Evolutionary conservation across 768 basidiomycete genomes (phyloP).

Genomic region (Leccinum subgranulosum): DNA sequence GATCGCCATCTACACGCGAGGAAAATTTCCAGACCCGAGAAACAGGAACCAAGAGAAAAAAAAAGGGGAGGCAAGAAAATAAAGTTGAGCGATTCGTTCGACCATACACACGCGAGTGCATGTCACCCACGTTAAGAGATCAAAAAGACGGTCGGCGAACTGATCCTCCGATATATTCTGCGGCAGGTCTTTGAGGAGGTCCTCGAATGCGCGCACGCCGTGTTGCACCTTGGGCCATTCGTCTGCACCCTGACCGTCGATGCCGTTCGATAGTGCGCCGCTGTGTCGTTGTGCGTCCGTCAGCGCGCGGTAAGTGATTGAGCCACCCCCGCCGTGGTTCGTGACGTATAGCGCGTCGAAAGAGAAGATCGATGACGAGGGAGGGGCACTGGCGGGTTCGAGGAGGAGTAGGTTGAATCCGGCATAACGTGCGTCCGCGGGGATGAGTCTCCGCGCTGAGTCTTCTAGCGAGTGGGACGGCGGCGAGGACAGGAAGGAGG

Average conservation of each 20-base stretch:
- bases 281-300: slow-evolving; percentile 43
- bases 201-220: slow-evolving; percentile 48
- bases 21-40: neutral
- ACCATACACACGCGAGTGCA: neutral
- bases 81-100: slow-evolving; percentile 5
- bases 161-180: slow-evolving; percentile 44
- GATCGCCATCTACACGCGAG: slow-evolving; percentile 24
- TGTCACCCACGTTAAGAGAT: slow-evolving; percentile 63
- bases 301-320: slow-evolving; percentile 53
- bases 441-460: slow-evolving; percentile 44
- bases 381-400: slow-evolving; percentile 31
- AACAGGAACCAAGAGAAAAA: neutral
- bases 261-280: slow-evolving; percentile 72
- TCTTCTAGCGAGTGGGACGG: slow-evolving; percentile 45
- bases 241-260: slow-evolving; percentile 58
- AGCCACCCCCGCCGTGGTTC: slow-evolving; percentile 69
- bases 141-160: slow-evolving; percentile 58
- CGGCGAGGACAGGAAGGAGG: slow-evolving; percentile 62
- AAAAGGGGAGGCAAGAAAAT: neutral
- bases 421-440: slow-evolving; percentile 54
- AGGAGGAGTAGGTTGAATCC: slow-evolving; percentile 82
- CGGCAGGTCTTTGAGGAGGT: slow-evolving; percentile 37
- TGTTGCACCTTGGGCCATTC: slow-evolving; percentile 74
- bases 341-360: slow-evolving; percentile 61
- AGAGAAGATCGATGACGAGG: slow-evolving; percentile 23